Base-by-base conservation (phyloP, 768 basidiomycete species). In the Mycena maculata region DNA sequence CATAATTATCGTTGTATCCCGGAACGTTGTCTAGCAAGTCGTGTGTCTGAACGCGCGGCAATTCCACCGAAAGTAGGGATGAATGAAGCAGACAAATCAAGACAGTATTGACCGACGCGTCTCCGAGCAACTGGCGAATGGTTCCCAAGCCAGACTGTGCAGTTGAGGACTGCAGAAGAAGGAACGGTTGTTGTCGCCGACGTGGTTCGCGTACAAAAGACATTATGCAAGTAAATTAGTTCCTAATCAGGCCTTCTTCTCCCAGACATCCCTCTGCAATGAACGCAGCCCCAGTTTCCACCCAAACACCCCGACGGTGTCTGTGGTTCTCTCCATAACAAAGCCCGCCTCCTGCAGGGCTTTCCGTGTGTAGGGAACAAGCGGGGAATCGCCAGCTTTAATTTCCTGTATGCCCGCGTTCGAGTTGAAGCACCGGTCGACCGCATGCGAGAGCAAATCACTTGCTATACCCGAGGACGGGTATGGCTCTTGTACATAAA, bases 401-500 rank as follows among this genome's bases (percentile, higher is more conserved):
- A 93, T 81, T 28, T 75, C 76, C 67, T 85, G 67, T 6, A 68
- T 74, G 20, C 73, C 76, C 12, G 74, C 53, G 58, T 83, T 77
- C 11, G 77, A 72, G 15, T 80, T 74, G 74, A 94, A 93, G n/a
- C 88, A 86, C 60, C 85, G 82, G 33, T 80, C 75, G 27, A 89
- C 74, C 0, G 90, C 91, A 72, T 87, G 82, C n/a, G 80, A 73
- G 10, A 94, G 79, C 30, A 94, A 75, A 73, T 94, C 92, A 20
- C 86, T 78, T 73, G 93, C 91, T 45, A 92, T 81, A 15, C 81
- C 81, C 25, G 85, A 78, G 10, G 71, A 70, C 54, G 91, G 86
- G 71, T 87, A 94, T 18, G 79, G 80, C 69, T 90, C 89, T 42
- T 92, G 90, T 27, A 92, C 85, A 71, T 87, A 90, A 76, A 93